Evolutionary conservation across 1,284 basidiomycete genomes (phyloP), one percentile per base, ranked within the genome.

Genomic region (Peniophora sp.): DNA sequence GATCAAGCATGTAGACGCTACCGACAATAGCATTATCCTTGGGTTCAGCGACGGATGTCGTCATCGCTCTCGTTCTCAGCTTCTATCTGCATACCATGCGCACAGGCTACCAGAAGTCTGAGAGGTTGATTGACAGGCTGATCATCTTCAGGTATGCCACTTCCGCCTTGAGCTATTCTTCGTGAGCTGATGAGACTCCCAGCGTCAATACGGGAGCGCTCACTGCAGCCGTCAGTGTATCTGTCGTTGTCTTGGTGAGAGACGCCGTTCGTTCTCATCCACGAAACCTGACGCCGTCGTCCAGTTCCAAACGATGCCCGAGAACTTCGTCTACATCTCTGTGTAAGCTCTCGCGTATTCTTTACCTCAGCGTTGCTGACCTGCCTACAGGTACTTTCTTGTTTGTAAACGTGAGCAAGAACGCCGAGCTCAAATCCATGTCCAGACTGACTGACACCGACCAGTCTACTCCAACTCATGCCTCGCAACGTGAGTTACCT

Each of bases 401-500:
- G 63, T 85, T 48, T 81, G 78, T 64, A 85, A 85, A 66, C 59
- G 83, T 85, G 60, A 57, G 34, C n/a, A n/a, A n/a, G n/a, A n/a
- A 10, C n/a, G 79, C 61, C 51, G 43, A 20, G 32, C 10, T 36
- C 44, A 34, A 24, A 24, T 34, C 17, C 17, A 24, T 15, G 15
- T n/a, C 27, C 43, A 47, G 37, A 37, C 41, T 50, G 48, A 49
- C 46, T 20, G 34, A 20, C 51, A 39, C 47, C 47, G 47, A 50
- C 2, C 52, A 85, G 83, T 85, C 24, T 86, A 85, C 58, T 79
- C 75, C 1, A 78, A 83, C 51, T 85, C 83, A 3, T 82, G 81
- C 61, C 69, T 85, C 58, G 80, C 82, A 51, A 81, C 83, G 79
- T 84, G 60, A 51, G 79, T 36, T 36, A n/a, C n/a, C n/a, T n/a